A percentile compares a stretch with the other conserved stretches of the same genome.
Conservation (phyloP, 805 yeast species). For the Kodamaea jinghongensis region DNA sequence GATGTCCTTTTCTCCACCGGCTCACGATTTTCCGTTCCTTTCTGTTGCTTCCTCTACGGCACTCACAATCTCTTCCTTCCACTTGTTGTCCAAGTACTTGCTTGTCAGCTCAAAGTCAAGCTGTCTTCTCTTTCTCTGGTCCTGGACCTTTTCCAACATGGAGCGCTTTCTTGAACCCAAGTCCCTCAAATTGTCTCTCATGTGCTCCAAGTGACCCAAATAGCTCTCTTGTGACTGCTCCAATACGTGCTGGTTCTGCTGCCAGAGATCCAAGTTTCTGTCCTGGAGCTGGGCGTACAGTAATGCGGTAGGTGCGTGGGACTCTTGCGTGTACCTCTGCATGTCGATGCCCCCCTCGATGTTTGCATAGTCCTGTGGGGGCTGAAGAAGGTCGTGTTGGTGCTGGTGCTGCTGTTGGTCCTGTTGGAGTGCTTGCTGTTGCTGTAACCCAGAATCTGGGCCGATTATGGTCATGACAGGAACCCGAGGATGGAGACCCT, state of each 20-base stretch:
- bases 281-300: constrained; percentile 41
- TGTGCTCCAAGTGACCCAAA: constrained; percentile 23
- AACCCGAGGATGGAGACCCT: constrained; percentile 4
- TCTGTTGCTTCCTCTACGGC: constrained; percentile 31
- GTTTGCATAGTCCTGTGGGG: too few relatives aligned
- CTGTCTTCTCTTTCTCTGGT: constrained; percentile 43
- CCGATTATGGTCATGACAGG: neutral
- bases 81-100: constrained; percentile 45
- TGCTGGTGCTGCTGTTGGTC: constrained; percentile 2
- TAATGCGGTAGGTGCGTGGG: too few relatives aligned
- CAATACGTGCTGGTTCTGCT: constrained; percentile 36
- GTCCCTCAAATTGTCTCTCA: constrained; percentile 16
- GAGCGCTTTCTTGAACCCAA: constrained; percentile 32
- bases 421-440: constrained; percentile 16
- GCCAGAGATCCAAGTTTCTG: constrained; percentile 36
- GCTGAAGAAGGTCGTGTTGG: neutral
- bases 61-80: constrained; percentile 48
- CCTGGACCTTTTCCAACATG: constrained; percentile 42
- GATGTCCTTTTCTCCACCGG: too few relatives aligned
- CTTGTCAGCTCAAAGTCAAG: constrained; percentile 35
- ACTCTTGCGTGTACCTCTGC: constrained; percentile 22
- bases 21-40: too few relatives aligned
- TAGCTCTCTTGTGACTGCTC: constrained; percentile 33
- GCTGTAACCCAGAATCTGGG: constrained; percentile 21
- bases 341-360: constrained; percentile 29